Evolutionary conservation across 2,329 filamentous ascomycete species (phyloP).

Genomic region (Uncinocarpus reesii): DNA sequence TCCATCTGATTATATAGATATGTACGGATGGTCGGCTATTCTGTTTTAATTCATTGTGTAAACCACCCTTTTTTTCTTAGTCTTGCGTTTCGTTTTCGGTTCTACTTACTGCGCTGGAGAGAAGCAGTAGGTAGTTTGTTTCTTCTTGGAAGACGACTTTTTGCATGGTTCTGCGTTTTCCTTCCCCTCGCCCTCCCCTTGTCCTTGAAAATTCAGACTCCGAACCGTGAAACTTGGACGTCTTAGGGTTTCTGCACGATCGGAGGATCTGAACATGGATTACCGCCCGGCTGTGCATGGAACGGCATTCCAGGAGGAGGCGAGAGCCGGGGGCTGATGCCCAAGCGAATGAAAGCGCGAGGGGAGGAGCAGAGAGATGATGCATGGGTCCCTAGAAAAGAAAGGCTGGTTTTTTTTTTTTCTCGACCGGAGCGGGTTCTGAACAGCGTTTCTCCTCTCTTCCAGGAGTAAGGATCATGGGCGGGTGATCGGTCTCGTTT

Average conservation of each 20-base stretch:
- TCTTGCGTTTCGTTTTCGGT: not conserved
- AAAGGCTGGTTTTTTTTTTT: too few relatives aligned
- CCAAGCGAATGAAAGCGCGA: too few relatives aligned
- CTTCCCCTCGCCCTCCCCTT: too few relatives aligned
- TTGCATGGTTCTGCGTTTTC: not conserved
- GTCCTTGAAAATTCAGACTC: not conserved
- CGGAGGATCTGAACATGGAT: conserved; percentile 5
- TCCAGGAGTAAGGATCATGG: not conserved
- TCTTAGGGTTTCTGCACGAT: conserved; percentile 6
- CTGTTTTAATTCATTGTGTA: conserved; percentile 3
- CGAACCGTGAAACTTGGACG: not conserved
- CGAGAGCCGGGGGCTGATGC: too few relatives aligned
- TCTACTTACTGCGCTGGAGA: not conserved
- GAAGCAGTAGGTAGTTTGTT: not conserved
- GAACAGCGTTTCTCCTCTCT: not conserved
- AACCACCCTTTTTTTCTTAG: not conserved
- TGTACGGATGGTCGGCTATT: conserved; percentile 5
- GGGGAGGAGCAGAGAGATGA: not conserved
- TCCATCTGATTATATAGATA: conserved; percentile 1
- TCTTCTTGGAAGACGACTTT: not conserved
- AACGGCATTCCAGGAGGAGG: too few relatives aligned
- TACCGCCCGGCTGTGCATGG: too few relatives aligned
- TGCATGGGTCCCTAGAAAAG: not conserved
- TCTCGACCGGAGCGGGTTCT: not conserved
- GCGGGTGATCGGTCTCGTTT: conserved; percentile 7